A percentile compares a stretch with the other conserved stretches of the same genome.
Conservation (phyloP, 2,329 filamentous ascomycete species). For the Alternaria gaisen region DNA sequence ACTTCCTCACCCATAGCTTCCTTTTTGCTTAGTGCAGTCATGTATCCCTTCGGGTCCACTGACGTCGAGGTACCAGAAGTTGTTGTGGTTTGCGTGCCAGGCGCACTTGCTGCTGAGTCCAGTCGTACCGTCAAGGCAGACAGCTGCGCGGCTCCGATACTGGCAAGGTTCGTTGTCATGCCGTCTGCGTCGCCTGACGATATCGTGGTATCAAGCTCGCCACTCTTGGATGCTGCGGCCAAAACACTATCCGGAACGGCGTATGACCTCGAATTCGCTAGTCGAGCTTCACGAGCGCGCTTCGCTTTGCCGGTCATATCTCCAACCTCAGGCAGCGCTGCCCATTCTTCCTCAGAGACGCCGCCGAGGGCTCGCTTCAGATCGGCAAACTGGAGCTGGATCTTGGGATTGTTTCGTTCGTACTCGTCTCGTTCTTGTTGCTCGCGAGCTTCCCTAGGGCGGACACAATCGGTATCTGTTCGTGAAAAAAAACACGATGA, state of each 20-base stretch:
- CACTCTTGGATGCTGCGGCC: slow-evolving; percentile 80
- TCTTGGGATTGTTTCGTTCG: slow-evolving; percentile 97
- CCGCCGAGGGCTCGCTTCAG: slow-evolving; percentile 88
- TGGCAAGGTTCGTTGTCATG: slow-evolving; percentile 96
- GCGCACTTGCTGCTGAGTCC: slow-evolving; percentile 78
- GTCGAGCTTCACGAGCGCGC: slow-evolving; percentile 81
- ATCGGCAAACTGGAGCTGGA: slow-evolving; percentile 96
- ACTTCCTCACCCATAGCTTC: slow-evolving; percentile 81
- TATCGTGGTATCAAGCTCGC: slow-evolving; percentile 88
- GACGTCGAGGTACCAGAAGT: slow-evolving; percentile 82
- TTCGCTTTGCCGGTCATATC: slow-evolving; percentile 95
- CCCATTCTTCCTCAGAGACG: slow-evolving; percentile 96
- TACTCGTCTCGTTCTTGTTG: slow-evolving; percentile 91
- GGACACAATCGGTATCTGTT: slow-evolving; percentile 77
- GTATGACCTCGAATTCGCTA: slow-evolving; percentile 76
- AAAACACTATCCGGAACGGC: slow-evolving; percentile 96
- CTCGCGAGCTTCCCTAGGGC: slow-evolving; percentile 90
- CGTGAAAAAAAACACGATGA: slow-evolving; percentile 73
- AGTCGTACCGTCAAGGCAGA: slow-evolving; percentile 95
- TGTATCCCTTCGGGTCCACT: slow-evolving; percentile 94
- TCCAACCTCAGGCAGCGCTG: slow-evolving; percentile 91
- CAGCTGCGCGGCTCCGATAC: slow-evolving; percentile 94
- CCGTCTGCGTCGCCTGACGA: slow-evolving; percentile 70
- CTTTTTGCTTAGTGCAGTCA: slow-evolving; percentile 87
- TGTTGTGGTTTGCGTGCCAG: slow-evolving; percentile 70